Percentiles rank a stretch among this genome's conserved stretches.
Evolutionary conservation across 75 land plant species (phyloP).

Genomic region (Sequoia sempervirens): DNA sequence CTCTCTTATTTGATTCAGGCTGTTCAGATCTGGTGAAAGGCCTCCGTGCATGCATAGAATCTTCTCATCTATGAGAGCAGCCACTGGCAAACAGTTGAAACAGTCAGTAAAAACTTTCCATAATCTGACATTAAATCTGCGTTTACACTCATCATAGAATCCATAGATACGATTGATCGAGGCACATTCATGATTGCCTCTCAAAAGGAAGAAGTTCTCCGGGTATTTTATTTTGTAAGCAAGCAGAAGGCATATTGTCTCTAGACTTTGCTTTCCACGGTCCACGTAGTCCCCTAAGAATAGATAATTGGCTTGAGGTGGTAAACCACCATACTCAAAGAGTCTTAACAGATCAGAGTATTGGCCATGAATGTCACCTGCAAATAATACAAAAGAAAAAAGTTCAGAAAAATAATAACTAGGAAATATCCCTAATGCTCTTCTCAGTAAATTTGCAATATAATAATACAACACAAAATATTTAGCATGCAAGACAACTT

Average conservation of each 20-base stretch:
- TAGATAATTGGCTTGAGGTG: slow-evolving; percentile 69
- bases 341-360: slow-evolving; percentile 71
- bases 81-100: slow-evolving; percentile 83
- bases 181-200: slow-evolving; percentile 83
- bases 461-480: too few species aligned
- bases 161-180: slow-evolving; percentile 83
- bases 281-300: slow-evolving; percentile 79
- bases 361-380: slow-evolving; percentile 85
- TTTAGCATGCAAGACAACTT: too few species aligned
- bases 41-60: slow-evolving; percentile 94
- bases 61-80: slow-evolving; percentile 81
- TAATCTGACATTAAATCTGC: slow-evolving; percentile 78
- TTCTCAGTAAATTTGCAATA: too few species aligned
- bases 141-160: slow-evolving; percentile 83
- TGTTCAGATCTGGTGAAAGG: slow-evolving; percentile 68
- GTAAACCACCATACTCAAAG: slow-evolving; percentile 78
- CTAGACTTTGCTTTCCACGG: slow-evolving; percentile 73
- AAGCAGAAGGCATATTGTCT: slow-evolving; percentile 76
- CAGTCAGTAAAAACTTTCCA: slow-evolving; percentile 83
- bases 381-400: neutral
- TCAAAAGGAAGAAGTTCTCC: slow-evolving; percentile 66
- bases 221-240: slow-evolving; percentile 81
- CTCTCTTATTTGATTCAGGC: slow-evolving; percentile 57
- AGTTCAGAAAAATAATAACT: too few species aligned
- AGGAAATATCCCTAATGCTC: too few species aligned